Evolutionary conservation across 768 basidiomycete genomes (phyloP), one percentile per base, ranked within the genome.

Genomic region (Neoboletus brunneissimus): DNA sequence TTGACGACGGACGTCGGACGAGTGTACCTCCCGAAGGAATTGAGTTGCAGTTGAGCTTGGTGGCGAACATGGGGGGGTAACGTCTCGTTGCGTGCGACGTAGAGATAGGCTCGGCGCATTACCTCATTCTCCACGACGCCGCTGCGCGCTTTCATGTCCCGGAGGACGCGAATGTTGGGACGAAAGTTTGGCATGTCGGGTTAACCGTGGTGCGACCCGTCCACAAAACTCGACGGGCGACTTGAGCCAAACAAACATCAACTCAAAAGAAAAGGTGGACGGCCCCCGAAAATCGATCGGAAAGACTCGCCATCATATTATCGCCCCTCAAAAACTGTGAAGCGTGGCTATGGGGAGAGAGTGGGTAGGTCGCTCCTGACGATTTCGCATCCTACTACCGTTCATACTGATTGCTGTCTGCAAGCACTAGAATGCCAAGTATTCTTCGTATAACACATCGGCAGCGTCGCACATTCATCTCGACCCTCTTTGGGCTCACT

Each of bases 1-100:
- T 94, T 94, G 77, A 92, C 94, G 32, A 97, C 89, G 2, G 85
- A 86, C 15, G 86, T 86, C n/a, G 91, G 89, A 38, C 91, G 85
- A 0, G 91, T 88, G 69, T 92, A 87, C 25, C 83, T 81, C 48
- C 83, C 86, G 64, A 97, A 91, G 6, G 87, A 85, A 73, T 96
- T 96, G 48, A 97, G 79, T 67, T 97, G 94, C 58, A 98, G 76
- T 72, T 97, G 94, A 16, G 96, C 96, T 62, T 94, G 91, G 71
- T 94, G 91, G 54, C 96, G 89, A 46, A 98, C 82, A 68, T 91
- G 87, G 3, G 91, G 79, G 16, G 94, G 87, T n/a, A 98, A 75
- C 2, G 87, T 83, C 69, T 91, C 86, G 75, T 98, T 98, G 57
- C 96, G 84, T 23, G 95, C 94, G 62, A 98, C 89, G 73, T 86